phyloP scores from a whole-genome alignment of 352 stramenopile species.

The Pythium vanterpoolii region DNA sequence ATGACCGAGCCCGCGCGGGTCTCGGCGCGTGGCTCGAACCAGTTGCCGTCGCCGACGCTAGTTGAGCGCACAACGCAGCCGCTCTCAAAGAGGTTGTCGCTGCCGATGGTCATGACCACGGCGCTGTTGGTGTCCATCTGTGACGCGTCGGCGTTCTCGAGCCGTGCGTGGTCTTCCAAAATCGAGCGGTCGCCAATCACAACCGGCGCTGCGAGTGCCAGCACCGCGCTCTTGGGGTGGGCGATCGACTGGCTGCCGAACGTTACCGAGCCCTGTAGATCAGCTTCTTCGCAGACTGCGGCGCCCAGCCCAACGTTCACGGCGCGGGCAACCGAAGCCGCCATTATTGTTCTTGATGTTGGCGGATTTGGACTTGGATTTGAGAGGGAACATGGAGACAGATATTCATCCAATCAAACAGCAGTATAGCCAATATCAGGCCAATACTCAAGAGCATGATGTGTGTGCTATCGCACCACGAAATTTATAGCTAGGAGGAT shows the following conservation, averaged over 20 bases:
- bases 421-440: background rate
- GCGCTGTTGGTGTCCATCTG: constrained; percentile 17
- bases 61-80: constrained; percentile 60
- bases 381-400: background rate
- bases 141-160: constrained; percentile 28
- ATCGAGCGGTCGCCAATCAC: constrained; percentile 76
- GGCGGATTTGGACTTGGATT: too few species aligned
- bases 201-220: constrained; percentile 35
- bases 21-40: constrained; percentile 71
- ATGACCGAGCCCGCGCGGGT: constrained; percentile 54
- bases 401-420: background rate
- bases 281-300: constrained; percentile 35
- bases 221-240: constrained; percentile 24
- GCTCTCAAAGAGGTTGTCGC: constrained; percentile 77
- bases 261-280: constrained; percentile 25
- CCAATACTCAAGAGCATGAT: too few species aligned
- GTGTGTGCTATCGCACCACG: too few species aligned
- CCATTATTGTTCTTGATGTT: too few species aligned
- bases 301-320: constrained; percentile 24
- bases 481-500: too few species aligned
- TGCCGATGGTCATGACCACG: constrained; percentile 49
- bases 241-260: constrained; percentile 31
- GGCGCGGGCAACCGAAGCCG: background rate
- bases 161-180: constrained; percentile 45
- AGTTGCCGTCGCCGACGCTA: constrained; percentile 61